Evolutionary conservation across 2,329 filamentous ascomycete species (phyloP), one percentile per base, ranked within the genome.

Genomic region (Colletotrichum caudatum): DNA sequence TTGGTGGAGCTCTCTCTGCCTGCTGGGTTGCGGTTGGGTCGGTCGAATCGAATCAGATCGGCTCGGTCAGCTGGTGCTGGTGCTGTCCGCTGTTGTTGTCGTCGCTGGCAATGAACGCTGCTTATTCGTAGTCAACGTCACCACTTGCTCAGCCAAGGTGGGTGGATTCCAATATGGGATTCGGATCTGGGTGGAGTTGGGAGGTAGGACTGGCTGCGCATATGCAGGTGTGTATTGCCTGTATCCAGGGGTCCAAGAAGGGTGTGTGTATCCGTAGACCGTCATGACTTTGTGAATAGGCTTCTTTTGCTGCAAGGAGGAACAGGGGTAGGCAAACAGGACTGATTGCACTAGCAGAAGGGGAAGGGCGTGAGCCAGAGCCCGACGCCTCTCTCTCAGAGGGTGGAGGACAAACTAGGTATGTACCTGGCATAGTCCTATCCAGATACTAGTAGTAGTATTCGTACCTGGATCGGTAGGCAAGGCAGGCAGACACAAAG

Each of bases 231-330:
- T 14, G 3, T 39, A 14, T 39, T 39, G 37, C 37, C 37, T 37
- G 35, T 37, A 37, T 37, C 11, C 37, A 53, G 65, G 69, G 58
- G 69, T 46, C 57, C 41, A 18, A 7, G 16, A 33, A 26, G 26
- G n/a, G n/a, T n/a, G n/a, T n/a, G n/a, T n/a, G 69, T 71, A 4
- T 29, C 2, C 2, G 65, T 64, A 69, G 65, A 58, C 51, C 69
- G 69, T 71, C 69, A 71, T 71, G 69, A 69, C 53, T 71, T 64
- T 44, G 64, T 64, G 46, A 46, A 23, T 58, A 58, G 69, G 59
- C 35, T 23, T 57, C 63, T 44, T 35, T 58, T 53, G 58, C 65
- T 63, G 65, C 51, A 71, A 60, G 67, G 63, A 51, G 37, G 44
- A 44, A 58, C 35, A 61, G 63, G 67, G 56, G 48, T 51, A n/a